Evolutionary conservation across 495 filamentous ascomycete genomes (phyloP).

Genomic region (Penicillium soppii): DNA sequence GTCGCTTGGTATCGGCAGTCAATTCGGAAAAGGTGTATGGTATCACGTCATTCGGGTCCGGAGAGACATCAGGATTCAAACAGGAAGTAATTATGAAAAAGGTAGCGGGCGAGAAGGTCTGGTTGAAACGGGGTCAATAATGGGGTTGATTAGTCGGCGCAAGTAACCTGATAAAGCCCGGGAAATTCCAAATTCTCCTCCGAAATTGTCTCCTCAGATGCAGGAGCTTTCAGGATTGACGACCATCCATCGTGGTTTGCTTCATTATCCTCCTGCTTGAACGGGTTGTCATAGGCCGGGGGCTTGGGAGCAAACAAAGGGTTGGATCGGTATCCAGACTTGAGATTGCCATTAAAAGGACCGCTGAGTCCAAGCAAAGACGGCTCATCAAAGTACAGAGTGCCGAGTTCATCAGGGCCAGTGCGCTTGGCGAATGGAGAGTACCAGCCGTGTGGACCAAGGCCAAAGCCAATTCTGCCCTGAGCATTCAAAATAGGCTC

Average conservation of each 20-base stretch:
- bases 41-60: background rate
- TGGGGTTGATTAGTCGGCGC: slow-evolving; percentile 15
- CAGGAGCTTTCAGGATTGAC: slow-evolving; percentile 9
- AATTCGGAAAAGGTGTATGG: background rate
- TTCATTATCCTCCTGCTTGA: slow-evolving; percentile 8
- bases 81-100: too few species aligned
- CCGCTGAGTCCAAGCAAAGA: slow-evolving; percentile 24
- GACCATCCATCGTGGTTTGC: slow-evolving; percentile 10
- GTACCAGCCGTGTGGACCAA: slow-evolving; percentile 28
- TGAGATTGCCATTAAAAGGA: slow-evolving; percentile 25
- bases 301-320: slow-evolving; percentile 35
- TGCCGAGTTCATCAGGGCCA: slow-evolving; percentile 23
- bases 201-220: slow-evolving; percentile 35
- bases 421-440: slow-evolving; percentile 31
- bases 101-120: background rate
- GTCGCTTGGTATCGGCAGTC: background rate
- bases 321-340: slow-evolving; percentile 36
- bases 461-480: slow-evolving; percentile 20
- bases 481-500: slow-evolving; percentile 39
- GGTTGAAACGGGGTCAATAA: background rate
- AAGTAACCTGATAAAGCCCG: slow-evolving; percentile 32
- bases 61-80: background rate
- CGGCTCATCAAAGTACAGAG: slow-evolving; percentile 33
- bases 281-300: slow-evolving; percentile 15
- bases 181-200: slow-evolving; percentile 34